A percentile compares a stretch with the other conserved stretches of the same genome.
phyloP scores from a whole-genome alignment of 176 grass and related monocot species.

The Triticum timopheevii region DNA sequence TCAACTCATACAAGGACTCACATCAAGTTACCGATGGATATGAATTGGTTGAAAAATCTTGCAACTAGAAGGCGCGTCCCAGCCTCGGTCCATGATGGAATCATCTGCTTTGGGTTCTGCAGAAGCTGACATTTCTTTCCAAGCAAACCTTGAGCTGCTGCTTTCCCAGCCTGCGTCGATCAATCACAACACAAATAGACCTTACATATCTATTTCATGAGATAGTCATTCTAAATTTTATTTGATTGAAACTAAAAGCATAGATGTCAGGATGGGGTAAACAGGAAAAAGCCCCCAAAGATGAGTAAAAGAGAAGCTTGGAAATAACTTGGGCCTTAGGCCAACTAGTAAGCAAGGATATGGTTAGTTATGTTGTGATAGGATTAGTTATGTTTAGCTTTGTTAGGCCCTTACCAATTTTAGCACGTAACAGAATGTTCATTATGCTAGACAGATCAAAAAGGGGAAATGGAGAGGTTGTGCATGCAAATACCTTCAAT shows the following conservation, averaged over 20 bases:
- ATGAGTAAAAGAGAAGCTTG: background rate
- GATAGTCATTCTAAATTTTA: background rate
- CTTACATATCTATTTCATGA: background rate
- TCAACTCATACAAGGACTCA: slow-evolving; percentile 31
- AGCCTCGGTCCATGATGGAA: slow-evolving; percentile 57
- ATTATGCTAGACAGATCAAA: background rate
- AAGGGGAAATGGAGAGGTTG: background rate
- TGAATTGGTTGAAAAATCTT: slow-evolving; percentile 64
- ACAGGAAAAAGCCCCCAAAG: background rate
- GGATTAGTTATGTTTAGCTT: background rate
- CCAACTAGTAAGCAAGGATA: too few relatives aligned
- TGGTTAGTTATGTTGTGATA: too few relatives aligned
- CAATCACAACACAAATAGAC: background rate
- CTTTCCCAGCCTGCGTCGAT: slow-evolving; percentile 43
- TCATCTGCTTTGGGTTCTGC: slow-evolving; percentile 70
- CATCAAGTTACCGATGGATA: slow-evolving; percentile 65
- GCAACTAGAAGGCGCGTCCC: slow-evolving; percentile 64
- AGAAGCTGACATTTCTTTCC: slow-evolving; percentile 32
- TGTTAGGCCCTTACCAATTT: background rate
- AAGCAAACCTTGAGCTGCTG: slow-evolving; percentile 52
- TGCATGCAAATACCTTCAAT: background rate
- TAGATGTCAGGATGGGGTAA: background rate
- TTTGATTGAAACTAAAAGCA: background rate
- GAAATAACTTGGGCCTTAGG: background rate
- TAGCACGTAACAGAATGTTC: background rate